Evolutionary conservation across 2,329 filamentous ascomycete genomes (phyloP), one percentile per base, ranked within the genome.

Genomic region (Botrytis galanthina): DNA sequence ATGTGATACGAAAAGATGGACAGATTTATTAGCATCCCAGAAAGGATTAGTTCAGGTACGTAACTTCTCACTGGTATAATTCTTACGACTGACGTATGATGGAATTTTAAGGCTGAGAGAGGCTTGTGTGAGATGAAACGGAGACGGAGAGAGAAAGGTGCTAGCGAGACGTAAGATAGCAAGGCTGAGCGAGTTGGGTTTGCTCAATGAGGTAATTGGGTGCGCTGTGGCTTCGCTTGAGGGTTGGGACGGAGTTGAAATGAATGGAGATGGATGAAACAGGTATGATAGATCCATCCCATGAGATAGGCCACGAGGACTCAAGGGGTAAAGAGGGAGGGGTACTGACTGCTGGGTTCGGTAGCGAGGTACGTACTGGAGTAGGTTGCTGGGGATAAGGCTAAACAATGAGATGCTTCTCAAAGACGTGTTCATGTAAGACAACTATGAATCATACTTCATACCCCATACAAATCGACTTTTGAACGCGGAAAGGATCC

Each of bases 171-270:
- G 48, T n/a, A 16, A 16, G 48, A 54, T n/a, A 29, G 26, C 64
- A 29, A 67, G 64, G 64, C 64, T 67, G 32, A 39, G 46, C 18
- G 46, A 14, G 20, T 18, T 48, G 44, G 44, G 44, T 51, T 26
- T 29, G 26, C 64, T 39, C 12, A n/a, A 39, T 51, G 44, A 51
- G 63, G 44, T n/a, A 67, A 67, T 51, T 37, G 7, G 46, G 48
- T 51, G 63, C 63, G 63, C 63, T 35, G 39, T 67, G 63, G 63
- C 63, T 67, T 67, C 44, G 32, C 63, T 48, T 51, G 63, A 39
- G 59, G 26, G 2, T 37, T 61, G 35, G 60, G 7, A n/a, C 29
- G 59, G 6, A 7, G 48, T n/a, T n/a, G 48, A n/a, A 51, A 26
- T 54, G 48, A n/a, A 61, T 26, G 22, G 35, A n/a, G 26, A 26